Evolutionary conservation across 345 rosid species (phyloP).

Genomic region (Bretschneidera sinensis): DNA sequence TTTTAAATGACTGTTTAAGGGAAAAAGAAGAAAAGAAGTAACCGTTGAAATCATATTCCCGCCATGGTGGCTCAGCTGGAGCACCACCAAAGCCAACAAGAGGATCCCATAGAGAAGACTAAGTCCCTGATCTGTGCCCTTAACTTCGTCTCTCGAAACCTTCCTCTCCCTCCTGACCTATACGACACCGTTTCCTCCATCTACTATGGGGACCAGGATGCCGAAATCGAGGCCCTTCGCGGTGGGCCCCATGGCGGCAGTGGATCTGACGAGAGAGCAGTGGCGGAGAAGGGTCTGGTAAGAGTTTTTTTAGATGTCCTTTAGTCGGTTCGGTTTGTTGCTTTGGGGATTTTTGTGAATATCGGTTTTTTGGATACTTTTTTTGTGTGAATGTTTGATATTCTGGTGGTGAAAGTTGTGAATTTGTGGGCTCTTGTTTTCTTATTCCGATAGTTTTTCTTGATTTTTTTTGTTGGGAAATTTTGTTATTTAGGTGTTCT

Average conservation of each 20-base stretch:
- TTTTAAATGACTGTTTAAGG: background rate
- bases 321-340: constrained; percentile 15
- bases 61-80: constrained; percentile 81
- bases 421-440: no score
- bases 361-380: background rate
- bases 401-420: no score
- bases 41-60: constrained; percentile 43
- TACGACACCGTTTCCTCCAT: constrained; percentile 64
- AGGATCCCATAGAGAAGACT: constrained; percentile 43
- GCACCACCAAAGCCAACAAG: constrained; percentile 29
- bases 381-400: no score
- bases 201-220: constrained; percentile 34
- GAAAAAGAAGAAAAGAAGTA: constrained; percentile 1
- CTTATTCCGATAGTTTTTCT: no score
- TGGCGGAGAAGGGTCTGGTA: constrained; percentile 31
- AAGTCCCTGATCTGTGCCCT: constrained; percentile 83
- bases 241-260: constrained; percentile 14
- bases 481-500: no score
- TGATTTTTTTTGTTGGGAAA: no score
- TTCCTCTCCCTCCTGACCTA: constrained; percentile 79
- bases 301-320: constrained; percentile 23
- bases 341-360: background rate
- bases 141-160: constrained; percentile 79
- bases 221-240: constrained; percentile 1
- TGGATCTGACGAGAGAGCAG: constrained; percentile 21